phyloP scores from a whole-genome alignment of 1,139 yeast species.

The Candida pseudocylindracea region DNA sequence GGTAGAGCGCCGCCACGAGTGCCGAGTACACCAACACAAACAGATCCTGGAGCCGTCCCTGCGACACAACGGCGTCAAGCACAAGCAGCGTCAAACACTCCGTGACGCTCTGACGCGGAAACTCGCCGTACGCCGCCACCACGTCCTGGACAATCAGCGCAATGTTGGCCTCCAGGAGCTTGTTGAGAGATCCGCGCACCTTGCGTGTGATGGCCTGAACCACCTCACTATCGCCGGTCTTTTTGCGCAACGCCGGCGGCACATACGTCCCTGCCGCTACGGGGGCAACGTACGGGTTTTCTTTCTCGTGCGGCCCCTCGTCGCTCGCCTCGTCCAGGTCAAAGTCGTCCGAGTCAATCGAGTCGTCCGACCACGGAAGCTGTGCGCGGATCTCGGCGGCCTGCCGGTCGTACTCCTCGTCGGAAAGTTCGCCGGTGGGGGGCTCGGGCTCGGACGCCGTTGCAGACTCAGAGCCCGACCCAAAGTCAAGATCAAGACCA shows the following conservation, averaged over 20 bases:
- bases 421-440: too few relatives aligned
- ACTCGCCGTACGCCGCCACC: slow-evolving; percentile 31
- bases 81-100: slow-evolving; percentile 42
- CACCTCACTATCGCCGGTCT: slow-evolving; percentile 11
- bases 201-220: slow-evolving; percentile 27
- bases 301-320: slow-evolving; percentile 19
- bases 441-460: too few relatives aligned
- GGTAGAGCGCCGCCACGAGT: slow-evolving; percentile 51
- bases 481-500: too few relatives aligned
- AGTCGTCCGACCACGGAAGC: slow-evolving; percentile 3
- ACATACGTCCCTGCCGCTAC: slow-evolving; percentile 22
- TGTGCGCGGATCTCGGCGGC: slow-evolving; percentile 6
- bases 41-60: slow-evolving; percentile 47
- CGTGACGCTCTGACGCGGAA: slow-evolving; percentile 63
- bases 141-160: slow-evolving; percentile 47
- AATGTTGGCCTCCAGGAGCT: slow-evolving; percentile 70
- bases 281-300: slow-evolving; percentile 83
- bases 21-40: slow-evolving; percentile 70
- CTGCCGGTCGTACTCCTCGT: slow-evolving; percentile 9
- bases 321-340: slow-evolving; percentile 1
- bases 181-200: slow-evolving; percentile 66
- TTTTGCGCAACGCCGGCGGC: slow-evolving; percentile 66
- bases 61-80: slow-evolving; percentile 43
- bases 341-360: not conserved
- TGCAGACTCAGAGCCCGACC: too few relatives aligned